Base-by-base conservation (phyloP, 768 basidiomycete genomes). In the Cyclocybe aegerita region DNA sequence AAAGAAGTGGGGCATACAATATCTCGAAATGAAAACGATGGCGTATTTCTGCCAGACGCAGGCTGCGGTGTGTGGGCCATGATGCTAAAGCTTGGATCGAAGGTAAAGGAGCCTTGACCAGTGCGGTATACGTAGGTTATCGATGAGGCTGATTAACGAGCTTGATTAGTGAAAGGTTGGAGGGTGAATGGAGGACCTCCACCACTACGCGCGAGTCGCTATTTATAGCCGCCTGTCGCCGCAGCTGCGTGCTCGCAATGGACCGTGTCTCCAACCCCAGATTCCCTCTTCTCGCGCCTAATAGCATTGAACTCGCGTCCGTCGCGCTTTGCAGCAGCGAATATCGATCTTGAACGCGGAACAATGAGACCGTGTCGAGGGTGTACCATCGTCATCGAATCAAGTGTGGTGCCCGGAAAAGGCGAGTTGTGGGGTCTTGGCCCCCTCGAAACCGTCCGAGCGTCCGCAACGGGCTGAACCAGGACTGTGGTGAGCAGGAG, bases 41-140 rank as follows among this genome's bases (percentile, higher is more conserved):
- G 66, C 6, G 65, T 69, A 54, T 45, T 62, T 50, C 58, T 60
- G 58, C 68, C 65, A 9, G 66, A 67, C 15, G 49, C 39, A 34
- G 40, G 34, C 30, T 48, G 54, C 33, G 55, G 59, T 49, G 59
- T 61, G 56, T 59, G 48, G 35, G 56, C 48, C 61, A 64, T 63
- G 58, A 52, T 52, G 52, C 40, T 55, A 40, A 42, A 35, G 45
- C 39, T 39, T 36, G 29, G 49, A 39, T 42, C 38, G 56, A 35
- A 56, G 42, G 50, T 40, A 43, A 50, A 41, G 48, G 45, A 44
- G 31, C n/a, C 51, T 49, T 36, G 50, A 14, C 35, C 31, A 34
- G 38, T 17, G 44, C 36, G 47, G 41, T 34, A 46, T 33, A 38
- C 38, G 43, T 49, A 52, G 46, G 41, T 39, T 53, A 59, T 59